phyloP scores from a whole-genome alignment of 108 stramenopile genomes.

The Stephanodiscus triporus region DNA sequence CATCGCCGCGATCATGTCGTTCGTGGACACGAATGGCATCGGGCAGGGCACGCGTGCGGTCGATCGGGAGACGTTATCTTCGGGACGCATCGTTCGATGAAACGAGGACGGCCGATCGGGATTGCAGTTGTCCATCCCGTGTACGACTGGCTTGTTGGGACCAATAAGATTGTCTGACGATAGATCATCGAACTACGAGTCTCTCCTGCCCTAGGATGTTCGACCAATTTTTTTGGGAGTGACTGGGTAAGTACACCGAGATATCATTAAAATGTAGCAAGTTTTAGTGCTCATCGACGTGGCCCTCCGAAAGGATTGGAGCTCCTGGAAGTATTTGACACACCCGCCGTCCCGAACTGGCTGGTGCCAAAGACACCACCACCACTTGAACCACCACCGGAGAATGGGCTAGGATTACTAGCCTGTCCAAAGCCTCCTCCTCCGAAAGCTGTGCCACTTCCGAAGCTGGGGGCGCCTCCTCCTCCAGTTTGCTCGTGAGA shows the following conservation, averaged over 20 bases:
- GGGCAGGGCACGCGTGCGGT: not conserved
- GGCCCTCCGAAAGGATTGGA: constrained; percentile 11
- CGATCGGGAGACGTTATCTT: not conserved
- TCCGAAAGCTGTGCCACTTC: constrained; percentile 1
- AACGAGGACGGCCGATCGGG: no score
- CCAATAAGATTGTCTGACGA: no score
- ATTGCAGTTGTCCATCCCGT: no score
- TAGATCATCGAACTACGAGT: no score
- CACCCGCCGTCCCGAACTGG: not conserved
- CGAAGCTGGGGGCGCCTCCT: not conserved
- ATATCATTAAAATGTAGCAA: no score
- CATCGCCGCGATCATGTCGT: constrained; percentile 48
- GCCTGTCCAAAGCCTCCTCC: constrained; percentile 4
- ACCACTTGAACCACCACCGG: not conserved
- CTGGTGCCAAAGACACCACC: no score
- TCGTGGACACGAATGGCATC: constrained; percentile 37
- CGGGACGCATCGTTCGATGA: no score
- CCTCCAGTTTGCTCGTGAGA: constrained; percentile 4
- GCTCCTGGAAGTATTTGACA: not conserved
- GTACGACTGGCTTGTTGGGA: no score
- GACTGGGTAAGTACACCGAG: no score
- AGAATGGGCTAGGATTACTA: constrained; percentile 1
- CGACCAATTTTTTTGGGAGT: no score
- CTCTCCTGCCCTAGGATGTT: no score
- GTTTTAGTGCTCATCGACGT: not conserved